Conservation (phyloP, 2,329 filamentous ascomycete species). For the Colletotrichum trifolii region DNA sequence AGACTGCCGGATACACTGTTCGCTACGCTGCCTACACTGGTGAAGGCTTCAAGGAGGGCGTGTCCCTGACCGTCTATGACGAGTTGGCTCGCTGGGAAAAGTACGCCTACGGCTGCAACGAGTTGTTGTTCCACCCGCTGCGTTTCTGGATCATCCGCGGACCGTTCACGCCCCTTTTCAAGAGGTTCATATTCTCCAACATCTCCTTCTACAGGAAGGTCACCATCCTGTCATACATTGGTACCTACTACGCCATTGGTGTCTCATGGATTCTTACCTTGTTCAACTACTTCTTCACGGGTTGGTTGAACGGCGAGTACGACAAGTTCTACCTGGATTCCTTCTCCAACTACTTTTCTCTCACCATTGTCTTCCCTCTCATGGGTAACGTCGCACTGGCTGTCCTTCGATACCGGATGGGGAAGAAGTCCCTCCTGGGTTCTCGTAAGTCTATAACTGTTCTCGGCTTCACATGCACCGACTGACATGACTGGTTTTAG, state of each 20-base stretch:
- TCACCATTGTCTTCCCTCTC: conserved; percentile 73
- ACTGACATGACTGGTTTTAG: conserved; percentile 5
- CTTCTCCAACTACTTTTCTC: conserved; percentile 71
- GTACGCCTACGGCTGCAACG: conserved; percentile 78
- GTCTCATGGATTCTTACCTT: conserved; percentile 74
- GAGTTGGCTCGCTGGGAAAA: conserved; percentile 80
- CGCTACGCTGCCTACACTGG: conserved; percentile 76
- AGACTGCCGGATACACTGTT: conserved; percentile 74
- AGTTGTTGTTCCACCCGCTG: conserved; percentile 76
- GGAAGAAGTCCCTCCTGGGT: conserved; percentile 61
- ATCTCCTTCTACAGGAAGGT: conserved; percentile 75
- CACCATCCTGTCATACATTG: conserved; percentile 77
- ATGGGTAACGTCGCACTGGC: conserved; percentile 71
- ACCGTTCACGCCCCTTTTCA: conserved; percentile 74
- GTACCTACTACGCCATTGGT: conserved; percentile 74
- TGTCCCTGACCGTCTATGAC: conserved; percentile 79
- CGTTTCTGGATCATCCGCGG: conserved; percentile 70
- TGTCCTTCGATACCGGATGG: conserved; percentile 70
- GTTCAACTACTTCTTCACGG: conserved; percentile 77
- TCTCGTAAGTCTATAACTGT: conserved; percentile 35
- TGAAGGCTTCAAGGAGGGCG: conserved; percentile 78
- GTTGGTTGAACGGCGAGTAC: conserved; percentile 75
- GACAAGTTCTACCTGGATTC: conserved; percentile 76
- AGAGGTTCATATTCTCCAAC: conserved; percentile 67
- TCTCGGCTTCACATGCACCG: conserved; percentile 45